Base-by-base conservation (phyloP, 192 early-diverging fungal genomes). In the Ambispora gerdemannii region DNA sequence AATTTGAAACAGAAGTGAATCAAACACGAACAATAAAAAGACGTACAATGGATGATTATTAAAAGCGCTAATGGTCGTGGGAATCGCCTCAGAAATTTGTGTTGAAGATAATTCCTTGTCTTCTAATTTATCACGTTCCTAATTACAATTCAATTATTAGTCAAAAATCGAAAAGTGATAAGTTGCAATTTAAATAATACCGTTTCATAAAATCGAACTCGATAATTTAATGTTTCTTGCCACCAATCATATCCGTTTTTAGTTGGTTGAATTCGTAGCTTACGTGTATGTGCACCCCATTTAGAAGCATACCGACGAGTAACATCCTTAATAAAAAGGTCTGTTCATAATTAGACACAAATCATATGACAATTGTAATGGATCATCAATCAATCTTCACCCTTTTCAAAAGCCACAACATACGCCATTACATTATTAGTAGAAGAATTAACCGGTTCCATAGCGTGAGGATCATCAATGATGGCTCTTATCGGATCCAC, bases 31-130 rank as follows among this genome's bases (percentile, higher is more conserved):
- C n/a, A 7, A 60, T 47, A 60, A 22, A 1, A 3, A 35, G 17
- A 73, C 86, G 32, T 85, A 94, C 83, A 91, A 72, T 13, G 91
- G 87, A 75, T 93, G 93, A 36, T 87, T 85, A 35, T 91, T 89
- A 82, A 95, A 95, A 25, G 87, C 90, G 0, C 82, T 78, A 17
- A 95, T 76, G 10, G 84, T 85, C 10, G 79, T 90, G 1, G 95
- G 95, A 87, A 97, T 95, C 11, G 72, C 68, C 59, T 92, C 89
- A 22, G 72, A 74, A 11, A 80, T 32, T 28, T 79, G 75, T 0
- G 64, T 58, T 25, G 75, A 68, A 20, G 79, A 70, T 52, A 92
- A 63, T 30, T 84, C 71, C 1, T 67, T 74, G 7, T 86, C 80
- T 68, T 93, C 89, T 2, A 72, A 25, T 30, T 72, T 68, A 31